Conservation (phyloP, 2,329 filamentous ascomycete species). For the Aspergillus pseudonomiae region DNA sequence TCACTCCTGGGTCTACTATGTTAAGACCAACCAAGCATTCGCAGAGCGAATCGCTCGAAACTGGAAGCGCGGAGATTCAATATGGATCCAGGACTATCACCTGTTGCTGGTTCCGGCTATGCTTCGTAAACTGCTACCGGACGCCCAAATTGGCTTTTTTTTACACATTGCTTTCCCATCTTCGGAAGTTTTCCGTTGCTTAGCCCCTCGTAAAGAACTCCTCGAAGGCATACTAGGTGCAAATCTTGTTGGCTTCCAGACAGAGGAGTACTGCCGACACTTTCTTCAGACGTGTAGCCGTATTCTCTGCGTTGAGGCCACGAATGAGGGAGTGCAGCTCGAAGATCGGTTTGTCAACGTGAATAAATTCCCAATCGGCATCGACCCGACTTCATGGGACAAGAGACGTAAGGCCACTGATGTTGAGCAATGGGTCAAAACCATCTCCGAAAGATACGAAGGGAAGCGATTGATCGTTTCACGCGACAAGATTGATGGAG, state of each 20-base stretch:
- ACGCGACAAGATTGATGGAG: constrained; percentile 89
- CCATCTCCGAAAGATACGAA: constrained; percentile 80
- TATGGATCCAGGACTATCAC: constrained; percentile 97
- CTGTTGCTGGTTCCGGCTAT: constrained; percentile 84
- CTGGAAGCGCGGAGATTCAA: constrained; percentile 89
- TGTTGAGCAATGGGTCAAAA: constrained; percentile 76
- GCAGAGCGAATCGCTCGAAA: constrained; percentile 86
- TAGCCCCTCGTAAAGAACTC: constrained; percentile 83
- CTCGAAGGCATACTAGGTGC: constrained; percentile 91
- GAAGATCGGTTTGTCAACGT: constrained; percentile 95
- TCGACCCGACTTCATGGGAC: constrained; percentile 77
- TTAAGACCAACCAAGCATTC: constrained; percentile 89
- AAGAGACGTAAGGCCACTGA: constrained; percentile 71
- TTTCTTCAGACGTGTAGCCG: constrained; percentile 96
- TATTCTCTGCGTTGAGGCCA: constrained; percentile 85
- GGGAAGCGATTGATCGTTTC: constrained; percentile 91
- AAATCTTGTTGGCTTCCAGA: constrained; percentile 92
- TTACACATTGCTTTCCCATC: constrained; percentile 94
- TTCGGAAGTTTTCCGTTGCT: constrained; percentile 90
- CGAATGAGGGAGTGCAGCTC: constrained; percentile 81
- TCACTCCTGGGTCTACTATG: constrained; percentile 94
- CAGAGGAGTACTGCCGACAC: constrained; percentile 87
- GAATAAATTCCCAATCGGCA: constrained; percentile 81
- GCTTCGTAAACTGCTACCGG: constrained; percentile 81
- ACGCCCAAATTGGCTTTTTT: constrained; percentile 96